Evolutionary conservation across 2,329 filamentous ascomycete species (phyloP).

Genomic region (Trichoderma simmonsii): DNA sequence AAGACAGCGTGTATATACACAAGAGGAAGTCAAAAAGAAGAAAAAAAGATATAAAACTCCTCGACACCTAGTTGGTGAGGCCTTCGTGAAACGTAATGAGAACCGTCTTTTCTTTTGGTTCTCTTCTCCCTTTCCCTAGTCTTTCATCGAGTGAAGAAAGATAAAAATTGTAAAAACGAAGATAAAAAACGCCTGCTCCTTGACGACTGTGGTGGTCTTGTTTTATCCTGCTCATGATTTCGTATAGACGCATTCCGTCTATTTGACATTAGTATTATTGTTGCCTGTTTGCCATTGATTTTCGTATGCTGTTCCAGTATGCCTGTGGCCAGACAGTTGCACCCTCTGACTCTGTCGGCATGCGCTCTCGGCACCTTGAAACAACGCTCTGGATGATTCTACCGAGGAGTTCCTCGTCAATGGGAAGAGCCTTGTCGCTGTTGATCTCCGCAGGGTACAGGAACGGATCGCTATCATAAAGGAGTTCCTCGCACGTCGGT

Average conservation of each 20-base stretch:
- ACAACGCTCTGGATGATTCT: conserved; percentile 63
- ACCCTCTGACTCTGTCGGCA: conserved; percentile 57
- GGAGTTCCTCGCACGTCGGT: conserved; percentile 61
- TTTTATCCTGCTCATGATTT: background rate
- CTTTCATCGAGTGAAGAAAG: background rate
- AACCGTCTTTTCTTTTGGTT: conserved; percentile 18
- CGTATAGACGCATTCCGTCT: background rate
- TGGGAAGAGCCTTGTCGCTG: conserved; percentile 53
- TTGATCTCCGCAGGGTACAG: conserved; percentile 58
- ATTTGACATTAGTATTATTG: conserved; percentile 22
- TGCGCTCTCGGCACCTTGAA: conserved; percentile 53
- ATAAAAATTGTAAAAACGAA: background rate
- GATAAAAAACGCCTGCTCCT: background rate
- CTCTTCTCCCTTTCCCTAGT: conserved; percentile 13
- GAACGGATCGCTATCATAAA: conserved; percentile 59
- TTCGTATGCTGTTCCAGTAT: conserved; percentile 59
- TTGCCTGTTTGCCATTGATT: conserved; percentile 40
- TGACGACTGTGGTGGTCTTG: background rate
- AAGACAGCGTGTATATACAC: conserved; percentile 24
- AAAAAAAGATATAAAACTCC: conserved; percentile 29
- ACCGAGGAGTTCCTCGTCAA: conserved; percentile 60
- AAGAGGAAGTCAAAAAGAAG: conserved; percentile 26
- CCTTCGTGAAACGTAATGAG: conserved; percentile 24
- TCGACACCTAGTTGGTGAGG: conserved; percentile 33
- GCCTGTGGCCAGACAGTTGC: conserved; percentile 56